Evolutionary conservation across 805 yeast genomes (phyloP), one percentile per base, ranked within the genome.

Genomic region (Blastobotrys americana): DNA sequence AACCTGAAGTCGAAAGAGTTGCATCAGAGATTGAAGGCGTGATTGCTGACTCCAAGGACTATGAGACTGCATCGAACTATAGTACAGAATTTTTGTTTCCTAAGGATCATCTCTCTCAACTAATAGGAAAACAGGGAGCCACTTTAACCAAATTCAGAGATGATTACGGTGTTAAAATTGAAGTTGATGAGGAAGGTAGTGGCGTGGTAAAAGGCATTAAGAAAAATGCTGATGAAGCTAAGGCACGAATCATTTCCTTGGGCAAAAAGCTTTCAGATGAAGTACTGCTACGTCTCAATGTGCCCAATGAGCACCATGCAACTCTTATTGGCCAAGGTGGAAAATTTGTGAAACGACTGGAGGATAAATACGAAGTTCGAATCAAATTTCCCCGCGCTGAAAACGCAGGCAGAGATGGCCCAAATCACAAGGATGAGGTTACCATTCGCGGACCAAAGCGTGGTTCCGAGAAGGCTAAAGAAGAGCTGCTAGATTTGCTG

Each of bases 61-160:
- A 68, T 55, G 74, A 70, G 47, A 72, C 71, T 34, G 64, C 69
- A 28, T 63, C 69, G 45, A 68, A 71, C 37, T 72, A 67, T 54
- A 58, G 73, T 15, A 66, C 75, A 16, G 64, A 66, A 34, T 59
- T 82, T 43, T 71, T 69, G 23, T 79, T 87, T 59, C 94, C 96
- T 50, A 64, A 78, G 2, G 67, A 71, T 42, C 76, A 78, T 39
- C 68, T 90, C 48, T 74, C 93, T 22, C 80, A 93, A 65, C 71
- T 94, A 43, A 87, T 93, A 63, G 99, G 99, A 54, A 84, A 82
- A 60, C 84, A 78, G 49, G 98, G 99, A 45, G 68, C 85, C 36
- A 78, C 79, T 59, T 67, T 93, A 58, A 76, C 77, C 54, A 69
- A 76, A 41, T 63, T 87, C 48, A 74, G 83, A 51, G 85, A 83